These are phyloP conservation scores for Saccharomycopsis fermentans DNA, from an alignment of 805 yeast genomes.

Conservation along the genomic window DNA sequence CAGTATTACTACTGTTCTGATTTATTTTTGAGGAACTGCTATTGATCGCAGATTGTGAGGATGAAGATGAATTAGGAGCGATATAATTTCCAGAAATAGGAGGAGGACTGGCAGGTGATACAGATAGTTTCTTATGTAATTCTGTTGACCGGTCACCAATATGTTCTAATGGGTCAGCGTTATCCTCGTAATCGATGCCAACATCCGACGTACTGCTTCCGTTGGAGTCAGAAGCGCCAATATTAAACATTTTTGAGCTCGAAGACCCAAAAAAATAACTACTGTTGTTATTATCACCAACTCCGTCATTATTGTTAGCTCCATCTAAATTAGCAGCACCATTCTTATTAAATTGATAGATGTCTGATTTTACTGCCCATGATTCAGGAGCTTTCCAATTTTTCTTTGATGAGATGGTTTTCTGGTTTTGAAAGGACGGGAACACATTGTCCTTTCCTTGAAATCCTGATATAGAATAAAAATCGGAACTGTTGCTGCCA, in stretches of 20 bases:
- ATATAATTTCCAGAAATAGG: not conserved
- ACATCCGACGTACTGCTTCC: not conserved
- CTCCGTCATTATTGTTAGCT: not conserved
- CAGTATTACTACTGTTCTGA: not conserved
- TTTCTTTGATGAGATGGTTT: slow-evolving; percentile 10
- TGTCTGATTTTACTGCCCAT: slow-evolving; percentile 35
- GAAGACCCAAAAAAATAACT: not conserved
- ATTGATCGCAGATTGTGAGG: not conserved
- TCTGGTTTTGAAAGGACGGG: not conserved
- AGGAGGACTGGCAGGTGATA: not conserved
- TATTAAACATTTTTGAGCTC: not conserved
- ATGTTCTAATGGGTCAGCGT: not conserved
- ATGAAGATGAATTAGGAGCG: not conserved
- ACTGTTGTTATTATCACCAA: not conserved
- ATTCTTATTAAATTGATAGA: slow-evolving; percentile 6
- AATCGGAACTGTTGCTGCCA: slow-evolving; percentile 8
- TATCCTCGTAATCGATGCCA: not conserved
- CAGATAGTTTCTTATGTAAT: not conserved
- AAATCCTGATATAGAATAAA: not conserved
- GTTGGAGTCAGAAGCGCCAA: not conserved
- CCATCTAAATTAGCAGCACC: not conserved
- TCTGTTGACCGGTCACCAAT: not conserved
- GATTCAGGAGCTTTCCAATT: slow-evolving; percentile 39
- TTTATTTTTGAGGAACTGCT: not conserved
- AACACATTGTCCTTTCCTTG: not conserved